Base-by-base conservation (phyloP, 108 stramenopile species). In the Cyclotella sp. region DNA sequence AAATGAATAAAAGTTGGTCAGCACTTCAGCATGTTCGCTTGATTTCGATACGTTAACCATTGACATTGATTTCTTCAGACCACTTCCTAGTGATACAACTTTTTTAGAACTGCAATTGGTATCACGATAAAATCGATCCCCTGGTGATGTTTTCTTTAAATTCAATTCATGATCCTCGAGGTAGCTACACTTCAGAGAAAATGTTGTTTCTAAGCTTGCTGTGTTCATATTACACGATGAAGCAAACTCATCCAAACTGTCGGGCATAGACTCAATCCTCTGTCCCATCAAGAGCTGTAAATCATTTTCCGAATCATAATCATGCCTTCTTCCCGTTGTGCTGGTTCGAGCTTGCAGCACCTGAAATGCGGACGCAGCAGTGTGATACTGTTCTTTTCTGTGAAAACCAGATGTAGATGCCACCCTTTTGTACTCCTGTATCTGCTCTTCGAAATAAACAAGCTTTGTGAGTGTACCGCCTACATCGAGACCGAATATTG, bases 401-500 rank as follows among this genome's bases (percentile, higher is more conserved):
- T 83, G 72, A n/a, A 72, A 46, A 44, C 73, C 73, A 53, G 68
- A 67, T 28, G 61, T 28, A 16, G 44, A 47, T 26, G 61, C 53
- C 9, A 27, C 15, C 41, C 73, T 59, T 55, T 81, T 81, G 24
- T 63, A 70, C 52, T 87, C 73, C 22, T 81, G 57, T 42, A 79
- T 43, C 67, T 83, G 73, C 62, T 90, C 82, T 72, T 98, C 96
- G 73, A 98, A 98, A 76, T 98, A 98, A 7, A 99, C 96, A 13
- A 99, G 82, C 73, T 99, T 99, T 15, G 96, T 86, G 9, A 99
- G 85, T 8, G 97, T 97, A 14, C 99, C 99, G 10, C 99, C 99
- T 9, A 96, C 90, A 72, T 96, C 95, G 45, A 96, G 75, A 19
- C 95, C 95, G 13, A 96, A 84, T 13, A 90, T 90, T 43, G 72